These are phyloP conservation scores for Neoboletus magnificus DNA, from an alignment of 768 basidiomycete genomes.

Conservation along the genomic window DNA sequence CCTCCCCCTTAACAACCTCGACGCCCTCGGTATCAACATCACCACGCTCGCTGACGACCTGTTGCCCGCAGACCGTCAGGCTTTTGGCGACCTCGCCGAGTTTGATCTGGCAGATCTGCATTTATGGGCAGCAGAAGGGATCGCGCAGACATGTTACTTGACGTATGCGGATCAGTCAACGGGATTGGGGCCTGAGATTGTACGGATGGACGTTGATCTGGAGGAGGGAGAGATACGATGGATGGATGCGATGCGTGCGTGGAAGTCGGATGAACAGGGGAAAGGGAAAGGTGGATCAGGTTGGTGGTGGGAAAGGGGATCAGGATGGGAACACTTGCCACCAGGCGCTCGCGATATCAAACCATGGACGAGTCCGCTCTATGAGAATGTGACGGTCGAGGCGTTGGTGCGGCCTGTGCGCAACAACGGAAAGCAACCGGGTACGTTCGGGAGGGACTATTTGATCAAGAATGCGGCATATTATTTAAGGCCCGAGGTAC, in stretches of 20 bases:
- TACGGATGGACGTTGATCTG: conserved; percentile 15
- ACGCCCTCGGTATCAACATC: conserved; percentile 44
- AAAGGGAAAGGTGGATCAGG: too few relatives aligned
- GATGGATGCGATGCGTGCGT: conserved; percentile 38
- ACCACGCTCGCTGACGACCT: conserved; percentile 31
- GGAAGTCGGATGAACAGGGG: conserved; percentile 32
- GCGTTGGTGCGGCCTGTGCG: neutral
- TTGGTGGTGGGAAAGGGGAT: neutral
- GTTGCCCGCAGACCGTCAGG: conserved; percentile 19
- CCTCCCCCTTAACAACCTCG: conserved; percentile 53
- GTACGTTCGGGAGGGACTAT: conserved; percentile 50
- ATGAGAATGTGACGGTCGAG: conserved; percentile 7
- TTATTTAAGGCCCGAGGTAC: conserved; percentile 67
- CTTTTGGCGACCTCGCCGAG: conserved; percentile 36
- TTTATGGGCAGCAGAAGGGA: conserved; percentile 70
- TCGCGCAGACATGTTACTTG: conserved; percentile 71
- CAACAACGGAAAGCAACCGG: neutral
- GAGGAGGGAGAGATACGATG: conserved; percentile 19
- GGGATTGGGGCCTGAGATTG: conserved; percentile 62
- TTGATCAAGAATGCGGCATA: conserved; percentile 42
- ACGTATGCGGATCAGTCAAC: conserved; percentile 68
- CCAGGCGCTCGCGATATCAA: conserved; percentile 47
- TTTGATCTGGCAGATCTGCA: conserved; percentile 60
- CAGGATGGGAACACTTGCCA: conserved; percentile 39
- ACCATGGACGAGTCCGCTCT: conserved; percentile 19